Conservation (phyloP, 176 grass and related monocot genomes). For the Bonia amplexicaulis region DNA sequence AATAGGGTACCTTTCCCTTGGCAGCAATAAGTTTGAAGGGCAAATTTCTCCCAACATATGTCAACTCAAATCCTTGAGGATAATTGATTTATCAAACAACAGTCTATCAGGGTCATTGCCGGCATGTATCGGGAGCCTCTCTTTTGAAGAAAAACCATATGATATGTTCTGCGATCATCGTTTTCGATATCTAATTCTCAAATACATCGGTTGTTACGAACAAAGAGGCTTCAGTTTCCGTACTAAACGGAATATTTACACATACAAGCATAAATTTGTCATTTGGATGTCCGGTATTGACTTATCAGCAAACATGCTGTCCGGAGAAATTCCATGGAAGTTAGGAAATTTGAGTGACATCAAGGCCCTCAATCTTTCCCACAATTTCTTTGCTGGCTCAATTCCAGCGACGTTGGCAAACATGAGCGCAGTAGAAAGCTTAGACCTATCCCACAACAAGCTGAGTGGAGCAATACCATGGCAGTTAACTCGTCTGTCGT, state of each 20-base stretch:
- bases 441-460: conserved; percentile 30
- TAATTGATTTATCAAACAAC: conserved; percentile 21
- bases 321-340: conserved; percentile 14
- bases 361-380: conserved; percentile 9
- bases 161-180: no score
- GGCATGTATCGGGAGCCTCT: no score
- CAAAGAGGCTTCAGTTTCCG: neutral
- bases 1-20: neutral
- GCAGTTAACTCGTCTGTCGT: neutral
- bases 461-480: conserved; percentile 18
- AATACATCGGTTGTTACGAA: no score
- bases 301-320: conserved; percentile 18
- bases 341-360: conserved; percentile 14
- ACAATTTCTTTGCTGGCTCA: conserved; percentile 1
- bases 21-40: conserved; percentile 7
- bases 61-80: neutral
- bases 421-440: conserved; percentile 13
- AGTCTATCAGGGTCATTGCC: no score
- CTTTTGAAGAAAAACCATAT: no score
- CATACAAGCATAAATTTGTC: neutral
- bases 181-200: no score
- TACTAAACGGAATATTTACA: neutral
- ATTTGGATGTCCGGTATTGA: neutral
- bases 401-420: conserved; percentile 20
- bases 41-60: conserved; percentile 3